Conservation (phyloP, 768 basidiomycete species). For the Mycena rosella region DNA sequence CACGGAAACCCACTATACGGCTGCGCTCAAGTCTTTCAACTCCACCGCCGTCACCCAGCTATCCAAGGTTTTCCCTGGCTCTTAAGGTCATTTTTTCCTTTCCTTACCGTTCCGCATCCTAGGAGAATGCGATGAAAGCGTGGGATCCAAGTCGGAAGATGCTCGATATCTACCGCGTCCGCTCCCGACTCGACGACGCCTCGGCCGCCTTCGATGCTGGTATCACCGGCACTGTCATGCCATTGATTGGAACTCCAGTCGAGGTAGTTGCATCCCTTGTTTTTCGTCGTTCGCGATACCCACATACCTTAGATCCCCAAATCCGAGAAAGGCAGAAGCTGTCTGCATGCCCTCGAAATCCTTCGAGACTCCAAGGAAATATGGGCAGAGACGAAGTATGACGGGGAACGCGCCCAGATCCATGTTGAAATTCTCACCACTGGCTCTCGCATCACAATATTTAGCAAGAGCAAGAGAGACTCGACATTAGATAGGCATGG, state of each 20-base stretch:
- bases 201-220: slow-evolving; percentile 57
- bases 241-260: slow-evolving; percentile 70
- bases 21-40: slow-evolving; percentile 68
- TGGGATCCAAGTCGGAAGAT: slow-evolving; percentile 78
- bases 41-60: slow-evolving; percentile 67
- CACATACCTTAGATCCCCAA: slow-evolving; percentile 77
- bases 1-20: slow-evolving; percentile 61
- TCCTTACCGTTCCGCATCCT: neutral
- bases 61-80: slow-evolving; percentile 46
- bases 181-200: slow-evolving; percentile 72
- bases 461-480: slow-evolving; percentile 89
- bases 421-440: slow-evolving; percentile 71
- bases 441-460: slow-evolving; percentile 73
- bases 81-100: neutral
- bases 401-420: slow-evolving; percentile 95
- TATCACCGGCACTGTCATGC: slow-evolving; percentile 47
- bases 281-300: slow-evolving; percentile 1
- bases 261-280: slow-evolving; percentile 55
- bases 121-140: slow-evolving; percentile 71
- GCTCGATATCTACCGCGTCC: slow-evolving; percentile 63
- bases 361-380: slow-evolving; percentile 60
- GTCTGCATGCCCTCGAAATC: slow-evolving; percentile 64
- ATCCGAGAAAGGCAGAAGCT: slow-evolving; percentile 78
- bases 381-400: slow-evolving; percentile 95
- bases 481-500: slow-evolving; percentile 82